Evolutionary conservation across 805 yeast genomes (phyloP), one percentile per base, ranked within the genome.

Genomic region (Candida lessepsii): DNA sequence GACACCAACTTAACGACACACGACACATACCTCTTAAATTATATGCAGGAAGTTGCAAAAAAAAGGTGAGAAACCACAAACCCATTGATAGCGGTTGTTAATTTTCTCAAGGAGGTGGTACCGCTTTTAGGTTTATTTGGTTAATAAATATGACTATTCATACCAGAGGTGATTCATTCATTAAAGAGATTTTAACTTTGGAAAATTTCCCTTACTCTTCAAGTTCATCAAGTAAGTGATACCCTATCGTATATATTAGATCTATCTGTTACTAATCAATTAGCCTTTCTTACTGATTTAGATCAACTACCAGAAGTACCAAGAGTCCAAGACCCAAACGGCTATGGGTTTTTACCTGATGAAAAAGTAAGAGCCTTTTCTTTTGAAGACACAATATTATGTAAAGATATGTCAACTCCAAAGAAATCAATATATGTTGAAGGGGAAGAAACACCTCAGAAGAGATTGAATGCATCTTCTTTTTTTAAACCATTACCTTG

Each of bases 371-470:
- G 9, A 14, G 13, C 27, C 5, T 6, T n/a, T 4, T 23, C 19
- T 8, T 37, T 37, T 29, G 29, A 38, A 18, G 41, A 38, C 19
- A 31, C 41, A 8, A 31, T 38, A 7, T 14, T 38, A 16, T 30
- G 31, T 18, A 30, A 31, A 19, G 36, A 31, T 31, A 38, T 38
- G 25, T 38, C 36, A 9, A 38, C 41, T 7, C 41, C 41, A 11
- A 32, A 32, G 35, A 32, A 32, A 21, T n/a, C 35, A 5, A 23
- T 32, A 9, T 32, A 32, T 11, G 35, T 14, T 15, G 35, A 32
- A 15, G 35, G 35, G 13, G 35, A 32, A 6, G 17, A 32, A 8
- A 3, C n/a, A 13, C 10, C n/a, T n/a, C n/a, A 16, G 7, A 15
- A 16, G 4, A 16, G 6, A 28, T 5, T 11, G 6, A 13, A 15